Percentiles rank a stretch among this genome's conserved stretches.
These are phyloP conservation scores for Arabidopsis suecica DNA, from an alignment of 345 rosid genomes.

Conservation along the genomic window DNA sequence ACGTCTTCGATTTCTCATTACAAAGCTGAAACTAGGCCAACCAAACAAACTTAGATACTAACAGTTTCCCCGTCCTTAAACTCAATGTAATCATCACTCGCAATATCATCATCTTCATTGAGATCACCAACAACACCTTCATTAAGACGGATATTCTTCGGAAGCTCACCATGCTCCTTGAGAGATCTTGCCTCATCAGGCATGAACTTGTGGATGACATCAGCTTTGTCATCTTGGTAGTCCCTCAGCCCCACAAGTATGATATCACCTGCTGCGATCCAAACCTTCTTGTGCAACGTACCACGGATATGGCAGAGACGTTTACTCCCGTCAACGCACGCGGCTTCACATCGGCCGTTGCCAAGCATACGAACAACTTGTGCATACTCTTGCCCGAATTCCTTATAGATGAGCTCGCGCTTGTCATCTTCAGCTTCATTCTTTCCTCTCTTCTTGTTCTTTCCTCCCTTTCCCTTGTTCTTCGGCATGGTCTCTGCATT, in stretches of 20 bases:
- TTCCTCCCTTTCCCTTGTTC: constrained; percentile 89
- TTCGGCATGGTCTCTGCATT: constrained; percentile 61
- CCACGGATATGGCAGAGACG: constrained; percentile 82
- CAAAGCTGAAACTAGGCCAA: constrained; percentile 17
- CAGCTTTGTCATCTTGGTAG: constrained; percentile 84
- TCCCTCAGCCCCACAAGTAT: constrained; percentile 78
- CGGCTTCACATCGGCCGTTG: constrained; percentile 71
- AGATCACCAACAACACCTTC: constrained; percentile 73
- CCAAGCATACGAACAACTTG: constrained; percentile 81
- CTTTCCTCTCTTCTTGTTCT: constrained; percentile 89
- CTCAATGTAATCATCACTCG: constrained; percentile 66
- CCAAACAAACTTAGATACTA: constrained; percentile 53
- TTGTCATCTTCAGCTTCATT: constrained; percentile 78
- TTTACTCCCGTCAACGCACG: constrained; percentile 66
- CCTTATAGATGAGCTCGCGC: constrained; percentile 76
- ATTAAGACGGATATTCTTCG: constrained; percentile 64
- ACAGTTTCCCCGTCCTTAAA: constrained; percentile 82
- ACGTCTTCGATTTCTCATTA: too few species aligned
- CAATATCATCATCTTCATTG: constrained; percentile 67
- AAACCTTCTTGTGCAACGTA: constrained; percentile 86
- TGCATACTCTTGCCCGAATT: constrained; percentile 78
- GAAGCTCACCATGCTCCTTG: constrained; percentile 77
- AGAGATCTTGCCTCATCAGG: constrained; percentile 77
- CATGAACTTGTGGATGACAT: constrained; percentile 80
- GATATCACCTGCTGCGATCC: constrained; percentile 83